Evolutionary conservation across 2,329 filamentous ascomycete genomes (phyloP).

Genomic region (Talaromyces sp.): DNA sequence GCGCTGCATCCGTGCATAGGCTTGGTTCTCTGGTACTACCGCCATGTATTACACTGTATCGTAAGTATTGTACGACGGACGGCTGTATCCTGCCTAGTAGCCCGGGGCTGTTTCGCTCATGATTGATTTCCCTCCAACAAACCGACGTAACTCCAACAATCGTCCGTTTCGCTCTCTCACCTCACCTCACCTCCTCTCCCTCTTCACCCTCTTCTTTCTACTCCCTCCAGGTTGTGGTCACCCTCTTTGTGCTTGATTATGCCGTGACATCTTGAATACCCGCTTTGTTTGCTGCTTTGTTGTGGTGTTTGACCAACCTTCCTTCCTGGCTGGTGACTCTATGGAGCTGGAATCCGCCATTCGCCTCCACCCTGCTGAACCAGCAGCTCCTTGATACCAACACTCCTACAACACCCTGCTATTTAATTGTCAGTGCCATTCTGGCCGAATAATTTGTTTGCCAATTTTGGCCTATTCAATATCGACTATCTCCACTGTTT

Average conservation of each 20-base stretch:
- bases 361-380: conserved; percentile 19
- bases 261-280: background rate
- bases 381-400: conserved; percentile 14
- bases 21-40: background rate
- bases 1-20: background rate
- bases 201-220: background rate
- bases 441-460: background rate
- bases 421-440: background rate
- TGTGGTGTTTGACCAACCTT: conserved; percentile 5
- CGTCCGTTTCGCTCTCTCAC: conserved; percentile 2
- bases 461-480: background rate
- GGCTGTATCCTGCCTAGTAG: background rate
- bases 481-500: background rate
- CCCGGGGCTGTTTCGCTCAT: conserved; percentile 9
- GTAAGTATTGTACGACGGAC: conserved; percentile 2
- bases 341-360: conserved; percentile 20
- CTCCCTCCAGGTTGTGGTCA: background rate
- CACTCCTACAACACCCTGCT: conserved; percentile 18
- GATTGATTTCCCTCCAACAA: background rate
- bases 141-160: conserved; percentile 3
- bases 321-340: conserved; percentile 10
- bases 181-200: background rate
- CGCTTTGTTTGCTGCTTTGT: conserved; percentile 13
- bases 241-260: conserved; percentile 3
- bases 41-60: background rate